phyloP scores from a whole-genome alignment of 768 basidiomycete genomes.

The Pisolithus microcarpus region DNA sequence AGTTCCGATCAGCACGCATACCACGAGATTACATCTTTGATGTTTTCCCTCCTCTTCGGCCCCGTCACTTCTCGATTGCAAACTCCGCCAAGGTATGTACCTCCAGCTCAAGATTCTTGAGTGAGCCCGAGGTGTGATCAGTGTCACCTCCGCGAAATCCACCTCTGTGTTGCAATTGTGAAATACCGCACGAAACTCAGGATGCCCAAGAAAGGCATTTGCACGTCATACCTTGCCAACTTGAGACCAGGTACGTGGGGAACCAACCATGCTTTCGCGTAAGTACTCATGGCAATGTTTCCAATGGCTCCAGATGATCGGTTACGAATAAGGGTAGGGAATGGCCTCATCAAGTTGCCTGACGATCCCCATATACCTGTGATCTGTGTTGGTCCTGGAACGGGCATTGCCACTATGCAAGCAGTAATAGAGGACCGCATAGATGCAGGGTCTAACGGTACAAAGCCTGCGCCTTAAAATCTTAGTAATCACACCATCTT shows the following conservation, averaged over 20 bases:
- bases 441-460: conserved; percentile 48
- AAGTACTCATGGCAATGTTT: background rate
- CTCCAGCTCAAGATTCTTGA: background rate
- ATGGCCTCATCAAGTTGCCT: conserved; percentile 60
- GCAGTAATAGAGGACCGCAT: conserved; percentile 78
- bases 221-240: conserved; percentile 69
- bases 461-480: background rate
- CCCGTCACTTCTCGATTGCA: no score
- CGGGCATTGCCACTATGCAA: conserved; percentile 89
- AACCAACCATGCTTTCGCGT: background rate
- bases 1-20: conserved; percentile 66
- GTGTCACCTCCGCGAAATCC: conserved; percentile 60
- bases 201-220: conserved; percentile 72
- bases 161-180: conserved; percentile 89
- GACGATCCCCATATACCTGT: conserved; percentile 25
- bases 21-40: no score
- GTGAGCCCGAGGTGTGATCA: conserved; percentile 11
- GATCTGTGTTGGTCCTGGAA: conserved; percentile 97
- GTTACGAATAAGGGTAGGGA: conserved; percentile 56
- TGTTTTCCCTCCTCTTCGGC: no score
- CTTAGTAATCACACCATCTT: background rate
- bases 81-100: no score
- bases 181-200: conserved; percentile 82
- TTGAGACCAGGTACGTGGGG: conserved; percentile 49
- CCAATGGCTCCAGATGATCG: conserved; percentile 40